Evolutionary conservation across 2,329 filamentous ascomycete genomes (phyloP).

Genomic region (Monilinia fructicola): DNA sequence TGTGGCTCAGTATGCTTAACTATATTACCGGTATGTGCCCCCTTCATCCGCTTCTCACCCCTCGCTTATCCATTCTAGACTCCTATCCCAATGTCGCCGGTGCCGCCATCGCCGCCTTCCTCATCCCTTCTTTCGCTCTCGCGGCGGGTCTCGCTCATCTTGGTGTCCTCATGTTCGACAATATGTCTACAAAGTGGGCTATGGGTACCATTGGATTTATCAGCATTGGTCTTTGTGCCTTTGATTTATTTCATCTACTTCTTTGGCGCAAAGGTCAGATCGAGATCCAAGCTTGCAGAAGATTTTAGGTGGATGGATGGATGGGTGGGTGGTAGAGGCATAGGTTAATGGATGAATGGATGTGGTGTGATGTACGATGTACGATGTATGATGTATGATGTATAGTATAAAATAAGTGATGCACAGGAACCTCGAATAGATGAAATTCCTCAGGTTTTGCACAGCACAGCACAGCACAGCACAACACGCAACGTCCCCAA

Average conservation of each 20-base stretch:
- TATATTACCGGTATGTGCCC: constrained; percentile 36
- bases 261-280: constrained; percentile 23
- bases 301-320: neutral
- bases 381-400: too few species aligned
- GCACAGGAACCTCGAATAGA: too few species aligned
- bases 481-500: too few species aligned
- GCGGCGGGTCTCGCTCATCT: constrained; percentile 45
- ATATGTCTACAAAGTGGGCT: constrained; percentile 45
- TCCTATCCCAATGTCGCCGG: constrained; percentile 46
- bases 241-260: constrained; percentile 47
- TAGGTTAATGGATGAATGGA: too few species aligned
- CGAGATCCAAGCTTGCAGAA: constrained; percentile 19
- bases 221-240: constrained; percentile 43
- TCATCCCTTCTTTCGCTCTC: constrained; percentile 47
- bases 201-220: constrained; percentile 46
- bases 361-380: too few species aligned
- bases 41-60: neutral
- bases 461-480: too few species aligned
- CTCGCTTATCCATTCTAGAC: constrained; percentile 31
- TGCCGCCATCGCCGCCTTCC: constrained; percentile 46
- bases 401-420: too few species aligned
- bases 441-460: too few species aligned
- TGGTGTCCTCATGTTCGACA: constrained; percentile 40
- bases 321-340: too few species aligned
- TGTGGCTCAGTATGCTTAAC: constrained; percentile 47